Evolutionary conservation across 1,284 basidiomycete species (phyloP).

Genomic region (Puccinia novopanici): DNA sequence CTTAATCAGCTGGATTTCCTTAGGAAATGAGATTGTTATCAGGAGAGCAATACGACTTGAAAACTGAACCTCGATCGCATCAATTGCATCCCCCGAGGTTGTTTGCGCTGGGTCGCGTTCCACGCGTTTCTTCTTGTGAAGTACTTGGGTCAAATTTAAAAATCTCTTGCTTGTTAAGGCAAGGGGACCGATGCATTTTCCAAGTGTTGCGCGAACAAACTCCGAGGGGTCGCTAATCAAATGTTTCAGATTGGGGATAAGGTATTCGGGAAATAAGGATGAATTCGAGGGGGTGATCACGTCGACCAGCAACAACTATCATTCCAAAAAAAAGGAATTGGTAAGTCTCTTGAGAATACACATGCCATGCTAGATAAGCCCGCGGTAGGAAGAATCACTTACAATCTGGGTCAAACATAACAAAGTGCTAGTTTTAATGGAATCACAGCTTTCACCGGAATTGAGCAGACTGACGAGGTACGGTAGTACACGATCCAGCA

Average conservation of each 20-base stretch:
- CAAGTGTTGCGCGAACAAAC: slow-evolving; percentile 85
- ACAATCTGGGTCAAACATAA: slow-evolving; percentile 82
- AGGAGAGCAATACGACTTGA: slow-evolving; percentile 4
- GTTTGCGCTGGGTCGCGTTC: slow-evolving; percentile 64
- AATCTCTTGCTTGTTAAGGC: slow-evolving; percentile 81
- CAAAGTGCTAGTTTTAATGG: slow-evolving; percentile 71
- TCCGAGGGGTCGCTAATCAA: slow-evolving; percentile 80
- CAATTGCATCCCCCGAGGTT: slow-evolving; percentile 72
- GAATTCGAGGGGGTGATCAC: slow-evolving; percentile 87
- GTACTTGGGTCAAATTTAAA: slow-evolving; percentile 86
- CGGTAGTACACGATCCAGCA: slow-evolving; percentile 88
- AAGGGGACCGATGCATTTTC: slow-evolving; percentile 78
- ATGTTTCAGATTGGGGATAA: slow-evolving; percentile 83
- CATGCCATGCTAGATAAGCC: neutral
- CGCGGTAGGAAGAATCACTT: slow-evolving; percentile 58
- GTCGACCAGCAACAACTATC: slow-evolving; percentile 76
- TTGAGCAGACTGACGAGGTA: slow-evolving; percentile 85
- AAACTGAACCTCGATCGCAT: slow-evolving; percentile 69
- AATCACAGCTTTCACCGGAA: slow-evolving; percentile 73
- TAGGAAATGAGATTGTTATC: neutral
- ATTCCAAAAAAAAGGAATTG: slow-evolving; percentile 23
- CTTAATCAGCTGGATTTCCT: neutral
- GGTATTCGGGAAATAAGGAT: slow-evolving; percentile 85
- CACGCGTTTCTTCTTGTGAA: slow-evolving; percentile 77
- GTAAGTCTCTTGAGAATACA: neutral